Conservation (phyloP, 2,329 filamentous ascomycete genomes). For the Fusarium stilboides region DNA sequence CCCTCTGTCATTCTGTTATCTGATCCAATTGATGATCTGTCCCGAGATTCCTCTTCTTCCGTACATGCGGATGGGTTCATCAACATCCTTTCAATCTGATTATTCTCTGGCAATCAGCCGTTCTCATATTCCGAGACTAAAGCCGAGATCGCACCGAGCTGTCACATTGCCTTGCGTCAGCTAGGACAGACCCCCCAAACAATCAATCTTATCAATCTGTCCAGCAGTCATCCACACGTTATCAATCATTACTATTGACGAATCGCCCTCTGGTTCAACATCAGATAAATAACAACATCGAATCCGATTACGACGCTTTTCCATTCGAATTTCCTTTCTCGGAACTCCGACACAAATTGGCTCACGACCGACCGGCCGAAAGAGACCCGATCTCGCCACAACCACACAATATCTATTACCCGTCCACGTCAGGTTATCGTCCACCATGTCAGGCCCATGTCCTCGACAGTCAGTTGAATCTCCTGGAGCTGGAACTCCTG, state of each 20-base stretch:
- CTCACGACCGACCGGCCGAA: conserved; percentile 39
- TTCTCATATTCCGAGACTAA: conserved; percentile 31
- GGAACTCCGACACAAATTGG: conserved; percentile 50
- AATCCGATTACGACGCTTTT: conserved; percentile 7
- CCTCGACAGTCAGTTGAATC: conserved; percentile 38
- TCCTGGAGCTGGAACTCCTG: conserved; percentile 40
- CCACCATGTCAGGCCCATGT: conserved; percentile 48
- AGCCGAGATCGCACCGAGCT: conserved; percentile 40
- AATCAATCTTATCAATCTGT: conserved; percentile 45
- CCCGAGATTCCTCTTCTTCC: conserved; percentile 11
- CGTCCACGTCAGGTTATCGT: conserved; percentile 22
- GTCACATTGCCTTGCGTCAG: conserved; percentile 30
- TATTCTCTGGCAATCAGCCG: conserved; percentile 29
- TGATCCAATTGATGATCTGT: conserved; percentile 16
- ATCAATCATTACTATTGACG: conserved; percentile 14
- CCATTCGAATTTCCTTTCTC: conserved; percentile 42
- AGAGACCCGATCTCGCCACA: conserved; percentile 43
- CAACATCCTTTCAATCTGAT: conserved; percentile 19
- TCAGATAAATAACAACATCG: conserved; percentile 6
- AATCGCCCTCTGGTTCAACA: conserved; percentile 7
- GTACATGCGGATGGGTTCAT: conserved; percentile 31
- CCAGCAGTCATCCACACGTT: conserved; percentile 14
- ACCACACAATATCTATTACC: conserved; percentile 29
- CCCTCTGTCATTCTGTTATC: conserved; percentile 15
- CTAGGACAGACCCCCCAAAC: conserved; percentile 7